Evolutionary conservation across 2,329 filamentous ascomycete species (phyloP), one percentile per base, ranked within the genome.

Genomic region (Fusarium nygamai): DNA sequence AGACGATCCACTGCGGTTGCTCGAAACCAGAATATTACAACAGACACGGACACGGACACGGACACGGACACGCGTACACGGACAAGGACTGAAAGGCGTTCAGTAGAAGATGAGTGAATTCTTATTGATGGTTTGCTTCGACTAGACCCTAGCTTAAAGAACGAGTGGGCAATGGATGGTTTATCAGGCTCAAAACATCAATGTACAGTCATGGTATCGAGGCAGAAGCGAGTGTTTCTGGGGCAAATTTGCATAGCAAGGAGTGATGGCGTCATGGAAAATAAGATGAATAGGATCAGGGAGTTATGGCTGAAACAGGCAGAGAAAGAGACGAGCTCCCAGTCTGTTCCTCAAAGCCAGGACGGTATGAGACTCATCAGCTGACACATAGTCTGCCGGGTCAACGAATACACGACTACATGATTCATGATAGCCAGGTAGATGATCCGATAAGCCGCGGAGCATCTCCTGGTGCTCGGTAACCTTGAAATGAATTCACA

Each of bases 231-330:
- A 71, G 51, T 62, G 68, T 59, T 68, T 72, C 36, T 61, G 43
- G 24, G 46, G 54, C 51, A 57, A 53, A 63, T 63, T 69, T 71
- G 72, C 79, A 80, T 79, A 76, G 73, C 77, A 80, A 59, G 74
- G 76, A 77, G 74, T 73, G 76, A 74, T 53, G 78, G 78, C 78
- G 76, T 67, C 73, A 62, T 48, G 70, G 61, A 58, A 64, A 66
- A 64, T 48, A 58, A 47, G 48, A 53, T 41, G 27, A 46, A 47
- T 44, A 38, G 41, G 56, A 61, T 41, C 51, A 47, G 31, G 31
- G 44, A 44, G 31, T 24, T 59, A 31, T 38, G 50, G 46, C 56
- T 38, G 58, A 48, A 50, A 61, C 51, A 47, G 63, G 47, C 50
- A 63, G 27, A 24, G 27, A 58, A 36, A 44, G 16, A 48, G 36